Evolutionary conservation across 768 basidiomycete genomes (phyloP).

Genomic region (Kwoniella bestiolae): DNA sequence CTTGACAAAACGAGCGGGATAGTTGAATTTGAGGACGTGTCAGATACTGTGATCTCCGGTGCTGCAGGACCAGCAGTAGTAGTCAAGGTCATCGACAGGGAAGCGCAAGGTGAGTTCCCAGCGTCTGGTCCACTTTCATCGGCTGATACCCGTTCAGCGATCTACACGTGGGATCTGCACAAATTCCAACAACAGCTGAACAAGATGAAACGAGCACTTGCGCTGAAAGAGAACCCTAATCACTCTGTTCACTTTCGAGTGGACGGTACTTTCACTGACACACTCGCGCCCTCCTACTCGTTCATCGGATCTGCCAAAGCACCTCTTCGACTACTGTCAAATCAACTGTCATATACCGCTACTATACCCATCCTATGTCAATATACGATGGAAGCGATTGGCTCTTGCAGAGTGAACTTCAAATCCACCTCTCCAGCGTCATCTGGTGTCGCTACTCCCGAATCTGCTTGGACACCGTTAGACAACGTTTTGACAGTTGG

Average conservation of each 20-base stretch:
- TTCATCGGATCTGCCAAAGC: constrained; percentile 87
- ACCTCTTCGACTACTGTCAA: constrained; percentile 78
- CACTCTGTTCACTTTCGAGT: constrained; percentile 93
- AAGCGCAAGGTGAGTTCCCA: constrained; percentile 62
- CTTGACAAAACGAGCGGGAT: constrained; percentile 83
- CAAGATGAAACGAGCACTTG: constrained; percentile 89
- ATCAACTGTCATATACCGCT: constrained; percentile 73
- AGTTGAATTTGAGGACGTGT: constrained; percentile 89
- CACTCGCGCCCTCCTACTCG: constrained; percentile 83
- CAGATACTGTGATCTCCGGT: constrained; percentile 73
- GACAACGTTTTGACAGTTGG: constrained; percentile 15
- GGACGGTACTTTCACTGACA: constrained; percentile 90
- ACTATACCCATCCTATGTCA: constrained; percentile 87
- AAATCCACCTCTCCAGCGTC: constrained; percentile 67
- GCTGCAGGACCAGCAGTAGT: constrained; percentile 79
- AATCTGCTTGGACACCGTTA: constrained; percentile 18
- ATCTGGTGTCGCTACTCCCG: constrained; percentile 53
- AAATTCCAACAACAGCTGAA: constrained; percentile 84
- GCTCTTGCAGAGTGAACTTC: constrained; percentile 85
- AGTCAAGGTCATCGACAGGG: constrained; percentile 88
- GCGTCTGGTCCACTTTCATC: no score
- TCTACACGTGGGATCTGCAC: constrained; percentile 90
- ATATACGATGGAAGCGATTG: constrained; percentile 93
- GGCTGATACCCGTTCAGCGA: constrained; percentile 61
- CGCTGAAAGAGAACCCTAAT: constrained; percentile 86